Conservation (phyloP, 1,284 basidiomycete genomes). For the Schizophyllum commune region DNA sequence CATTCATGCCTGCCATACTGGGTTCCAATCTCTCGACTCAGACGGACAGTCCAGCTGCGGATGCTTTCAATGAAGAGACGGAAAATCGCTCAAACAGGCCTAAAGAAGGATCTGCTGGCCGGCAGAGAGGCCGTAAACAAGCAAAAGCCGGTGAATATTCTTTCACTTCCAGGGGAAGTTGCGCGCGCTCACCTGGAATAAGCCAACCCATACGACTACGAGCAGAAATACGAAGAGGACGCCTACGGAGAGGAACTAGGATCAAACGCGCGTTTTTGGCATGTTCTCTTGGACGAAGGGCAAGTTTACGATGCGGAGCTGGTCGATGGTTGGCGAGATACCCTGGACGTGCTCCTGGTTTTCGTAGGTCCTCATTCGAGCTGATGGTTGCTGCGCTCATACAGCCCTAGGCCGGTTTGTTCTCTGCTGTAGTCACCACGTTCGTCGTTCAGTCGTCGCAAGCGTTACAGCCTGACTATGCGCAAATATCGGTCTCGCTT, state of each 20-base stretch:
- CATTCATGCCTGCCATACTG: no score
- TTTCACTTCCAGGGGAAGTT: no score
- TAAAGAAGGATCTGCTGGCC: no score
- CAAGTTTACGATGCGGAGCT: background rate
- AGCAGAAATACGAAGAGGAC: constrained; percentile 1
- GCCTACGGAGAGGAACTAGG: background rate
- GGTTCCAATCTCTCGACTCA: no score
- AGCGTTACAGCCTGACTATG: constrained; percentile 4
- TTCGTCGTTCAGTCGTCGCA: constrained; percentile 12
- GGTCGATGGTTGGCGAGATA: background rate
- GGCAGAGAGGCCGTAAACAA: no score
- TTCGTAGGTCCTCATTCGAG: background rate
- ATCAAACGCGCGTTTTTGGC: background rate
- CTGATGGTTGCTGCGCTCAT: background rate
- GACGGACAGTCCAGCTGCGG: no score
- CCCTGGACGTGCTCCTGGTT: background rate
- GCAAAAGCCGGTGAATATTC: no score
- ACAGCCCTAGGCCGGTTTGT: constrained; percentile 6
- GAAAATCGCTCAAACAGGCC: no score
- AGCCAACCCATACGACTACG: background rate
- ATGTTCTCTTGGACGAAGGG: background rate
- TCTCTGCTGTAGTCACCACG: constrained; percentile 12
- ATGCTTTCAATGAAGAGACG: no score
- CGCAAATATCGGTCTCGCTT: constrained; percentile 1
- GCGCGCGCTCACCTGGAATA: no score